Evolutionary conservation across 352 stramenopile species (phyloP).

Genomic region (Aphanomyces stellatus): DNA sequence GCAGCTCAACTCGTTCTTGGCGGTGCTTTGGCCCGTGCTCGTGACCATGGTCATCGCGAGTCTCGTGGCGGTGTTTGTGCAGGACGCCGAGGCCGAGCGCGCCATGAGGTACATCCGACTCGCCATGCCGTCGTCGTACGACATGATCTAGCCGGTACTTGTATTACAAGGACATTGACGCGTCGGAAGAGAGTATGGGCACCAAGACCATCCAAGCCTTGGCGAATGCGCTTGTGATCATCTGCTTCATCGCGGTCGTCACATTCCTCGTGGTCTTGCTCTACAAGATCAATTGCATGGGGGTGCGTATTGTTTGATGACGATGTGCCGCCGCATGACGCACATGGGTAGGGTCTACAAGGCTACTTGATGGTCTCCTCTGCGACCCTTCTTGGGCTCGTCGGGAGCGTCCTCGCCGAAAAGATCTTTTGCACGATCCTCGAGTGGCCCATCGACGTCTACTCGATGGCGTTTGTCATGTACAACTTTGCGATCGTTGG

Average conservation of each 20-base stretch:
- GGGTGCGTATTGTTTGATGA: conserved; percentile 8
- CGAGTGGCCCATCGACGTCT: conserved; percentile 45
- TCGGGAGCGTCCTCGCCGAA: conserved; percentile 60
- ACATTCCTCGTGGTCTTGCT: conserved; percentile 76
- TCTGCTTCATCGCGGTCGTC: conserved; percentile 63
- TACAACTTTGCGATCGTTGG: conserved; percentile 90
- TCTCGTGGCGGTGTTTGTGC: conserved; percentile 38
- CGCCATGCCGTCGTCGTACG: not conserved
- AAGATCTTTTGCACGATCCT: conserved; percentile 43
- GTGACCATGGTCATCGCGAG: conserved; percentile 67
- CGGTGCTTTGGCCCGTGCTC: conserved; percentile 59
- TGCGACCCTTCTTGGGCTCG: conserved; percentile 52
- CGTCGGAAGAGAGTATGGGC: conserved; percentile 28
- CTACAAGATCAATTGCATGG: conserved; percentile 79
- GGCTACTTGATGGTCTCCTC: conserved; percentile 76
- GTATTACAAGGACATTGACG: conserved; percentile 70
- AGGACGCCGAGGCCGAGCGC: conserved; percentile 34
- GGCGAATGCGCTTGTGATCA: conserved; percentile 71
- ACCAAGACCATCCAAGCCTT: conserved; percentile 51
- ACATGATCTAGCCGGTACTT: conserved; percentile 46
- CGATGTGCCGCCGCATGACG: not conserved
- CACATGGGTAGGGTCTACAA: conserved; percentile 40
- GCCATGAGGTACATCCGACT: conserved; percentile 65
- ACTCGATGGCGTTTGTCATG: conserved; percentile 70
- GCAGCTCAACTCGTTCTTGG: conserved; percentile 70